Evolutionary conservation across 2,329 filamentous ascomycete genomes (phyloP).

Genomic region (Curvularia sp.): DNA sequence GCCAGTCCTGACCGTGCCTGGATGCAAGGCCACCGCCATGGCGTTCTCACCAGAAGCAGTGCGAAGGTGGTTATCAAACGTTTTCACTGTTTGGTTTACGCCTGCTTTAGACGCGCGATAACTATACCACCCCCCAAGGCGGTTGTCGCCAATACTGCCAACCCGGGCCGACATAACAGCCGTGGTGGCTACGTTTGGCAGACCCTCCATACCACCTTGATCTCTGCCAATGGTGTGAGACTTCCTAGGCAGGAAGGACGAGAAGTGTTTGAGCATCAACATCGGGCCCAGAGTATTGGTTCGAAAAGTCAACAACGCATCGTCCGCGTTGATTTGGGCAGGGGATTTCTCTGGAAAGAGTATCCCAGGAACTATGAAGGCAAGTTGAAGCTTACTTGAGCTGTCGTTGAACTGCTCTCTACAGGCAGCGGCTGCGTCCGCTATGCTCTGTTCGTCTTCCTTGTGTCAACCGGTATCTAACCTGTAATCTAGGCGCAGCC

Average conservation of each 20-base stretch:
- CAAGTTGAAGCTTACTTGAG: constrained; percentile 67
- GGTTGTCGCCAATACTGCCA: constrained; percentile 75
- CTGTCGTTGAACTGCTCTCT: constrained; percentile 59
- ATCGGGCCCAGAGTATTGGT: constrained; percentile 78
- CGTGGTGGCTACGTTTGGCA: constrained; percentile 66
- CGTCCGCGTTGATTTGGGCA: constrained; percentile 65
- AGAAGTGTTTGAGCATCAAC: constrained; percentile 78
- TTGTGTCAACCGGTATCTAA: not conserved
- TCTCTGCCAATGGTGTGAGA: constrained; percentile 12
- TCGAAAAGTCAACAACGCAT: constrained; percentile 71
- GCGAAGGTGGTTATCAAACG: constrained; percentile 71
- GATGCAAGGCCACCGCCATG: constrained; percentile 74
- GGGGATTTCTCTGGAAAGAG: constrained; percentile 76
- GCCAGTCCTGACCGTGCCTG: constrained; percentile 79
- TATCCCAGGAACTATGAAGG: constrained; percentile 73
- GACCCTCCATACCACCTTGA: constrained; percentile 30
- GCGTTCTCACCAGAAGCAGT: constrained; percentile 66
- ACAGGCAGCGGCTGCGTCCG: constrained; percentile 62
- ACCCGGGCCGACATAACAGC: constrained; percentile 81
- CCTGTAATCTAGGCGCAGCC: not conserved
- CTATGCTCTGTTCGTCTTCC: constrained; percentile 68
- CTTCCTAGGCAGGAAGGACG: constrained; percentile 70
- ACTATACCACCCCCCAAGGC: constrained; percentile 79
- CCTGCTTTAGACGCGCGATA: constrained; percentile 80
- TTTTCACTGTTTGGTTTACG: constrained; percentile 74